These are phyloP conservation scores for Diospyros kaki DNA, from an alignment of 148 eudicot species.

Conservation along the genomic window DNA sequence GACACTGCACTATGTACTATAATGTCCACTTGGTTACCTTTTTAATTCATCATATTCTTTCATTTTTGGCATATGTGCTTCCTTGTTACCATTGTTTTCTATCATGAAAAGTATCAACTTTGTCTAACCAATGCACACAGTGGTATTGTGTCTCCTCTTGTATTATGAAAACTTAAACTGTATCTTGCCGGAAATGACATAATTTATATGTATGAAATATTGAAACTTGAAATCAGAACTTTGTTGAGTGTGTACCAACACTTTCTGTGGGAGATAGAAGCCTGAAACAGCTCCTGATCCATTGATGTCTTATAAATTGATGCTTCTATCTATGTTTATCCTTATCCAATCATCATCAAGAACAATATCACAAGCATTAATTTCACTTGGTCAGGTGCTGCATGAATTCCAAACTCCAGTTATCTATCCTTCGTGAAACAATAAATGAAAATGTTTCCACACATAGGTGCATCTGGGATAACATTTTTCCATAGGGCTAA, in stretches of 20 bases:
- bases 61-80: not conserved
- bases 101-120: not conserved
- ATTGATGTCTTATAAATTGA: not conserved
- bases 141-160: not conserved
- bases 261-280: not conserved
- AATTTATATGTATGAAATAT: conserved; percentile 3
- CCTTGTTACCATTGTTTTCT: not conserved
- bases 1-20: not conserved
- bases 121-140: not conserved
- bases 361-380: too few relatives aligned
- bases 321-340: too few relatives aligned
- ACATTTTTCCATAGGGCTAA: not conserved
- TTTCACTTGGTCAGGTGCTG: too few relatives aligned
- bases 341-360: too few relatives aligned
- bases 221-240: not conserved
- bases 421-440: too few relatives aligned
- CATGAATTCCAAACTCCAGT: too few relatives aligned
- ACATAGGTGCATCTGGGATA: not conserved
- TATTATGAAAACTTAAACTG: not conserved
- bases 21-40: not conserved
- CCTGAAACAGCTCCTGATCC: not conserved
- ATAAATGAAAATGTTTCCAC: too few relatives aligned
- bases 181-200: not conserved
- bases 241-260: not conserved
- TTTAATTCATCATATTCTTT: not conserved